Evolutionary conservation across 441 rosid genomes (phyloP).

Genomic region (Populus hybrid): DNA sequence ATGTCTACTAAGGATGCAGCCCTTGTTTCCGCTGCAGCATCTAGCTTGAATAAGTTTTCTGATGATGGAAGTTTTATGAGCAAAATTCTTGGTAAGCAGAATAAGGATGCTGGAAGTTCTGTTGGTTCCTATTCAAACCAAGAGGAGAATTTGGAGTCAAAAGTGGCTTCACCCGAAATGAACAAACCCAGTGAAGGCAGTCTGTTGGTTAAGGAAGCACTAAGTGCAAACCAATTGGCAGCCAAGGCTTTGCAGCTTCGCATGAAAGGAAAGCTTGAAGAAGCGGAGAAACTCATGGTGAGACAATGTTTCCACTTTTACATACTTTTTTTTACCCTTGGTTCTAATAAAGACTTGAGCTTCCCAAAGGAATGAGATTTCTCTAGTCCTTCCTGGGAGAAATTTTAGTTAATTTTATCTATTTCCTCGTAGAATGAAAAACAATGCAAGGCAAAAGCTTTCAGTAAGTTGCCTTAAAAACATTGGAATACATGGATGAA

Average conservation of each 20-base stretch:
- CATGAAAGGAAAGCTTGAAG: slow-evolving; percentile 77
- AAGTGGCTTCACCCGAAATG: slow-evolving; percentile 19
- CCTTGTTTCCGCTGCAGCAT: slow-evolving; percentile 47
- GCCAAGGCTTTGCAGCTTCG: slow-evolving; percentile 91
- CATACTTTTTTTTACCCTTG: not conserved
- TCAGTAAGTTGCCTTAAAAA: not conserved
- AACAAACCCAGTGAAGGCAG: slow-evolving; percentile 27
- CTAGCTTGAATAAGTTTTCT: slow-evolving; percentile 61
- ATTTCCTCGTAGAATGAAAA: not conserved
- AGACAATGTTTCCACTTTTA: slow-evolving; percentile 8
- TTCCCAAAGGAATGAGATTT: not conserved
- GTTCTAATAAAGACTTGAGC: not conserved
- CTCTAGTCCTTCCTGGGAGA: not conserved
- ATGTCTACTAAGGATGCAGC: slow-evolving; percentile 46
- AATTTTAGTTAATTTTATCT: not conserved
- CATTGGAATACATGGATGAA: not conserved
- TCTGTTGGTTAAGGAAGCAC: slow-evolving; percentile 27
- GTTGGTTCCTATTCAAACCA: slow-evolving; percentile 23
- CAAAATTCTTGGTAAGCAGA: slow-evolving; percentile 38
- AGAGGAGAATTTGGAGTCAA: slow-evolving; percentile 25
- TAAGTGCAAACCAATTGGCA: slow-evolving; percentile 73
- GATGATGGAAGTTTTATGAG: slow-evolving; percentile 80
- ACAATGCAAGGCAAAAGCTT: not conserved
- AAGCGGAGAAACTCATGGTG: slow-evolving; percentile 80
- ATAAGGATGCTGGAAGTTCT: slow-evolving; percentile 30